A percentile compares a stretch with the other conserved stretches of the same genome.
phyloP scores from a whole-genome alignment of 140 eudicot species.

The Senecio squalidus region DNA sequence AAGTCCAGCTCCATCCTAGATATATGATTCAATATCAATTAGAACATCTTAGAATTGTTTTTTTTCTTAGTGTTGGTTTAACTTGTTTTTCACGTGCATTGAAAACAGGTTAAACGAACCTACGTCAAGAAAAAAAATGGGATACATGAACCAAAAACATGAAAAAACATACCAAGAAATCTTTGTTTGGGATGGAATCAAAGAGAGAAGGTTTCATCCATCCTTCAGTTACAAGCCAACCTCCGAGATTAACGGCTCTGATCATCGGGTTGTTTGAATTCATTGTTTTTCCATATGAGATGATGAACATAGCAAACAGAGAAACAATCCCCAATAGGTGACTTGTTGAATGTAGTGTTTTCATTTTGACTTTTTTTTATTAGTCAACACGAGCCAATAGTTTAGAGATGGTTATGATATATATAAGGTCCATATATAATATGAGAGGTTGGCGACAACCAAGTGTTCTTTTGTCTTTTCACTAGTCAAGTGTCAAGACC shows the following conservation, averaged over 20 bases:
- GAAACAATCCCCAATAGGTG: constrained; percentile 24
- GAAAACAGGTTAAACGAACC: neutral
- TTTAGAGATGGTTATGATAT: too few relatives aligned
- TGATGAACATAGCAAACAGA: constrained; percentile 3
- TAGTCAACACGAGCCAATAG: too few relatives aligned
- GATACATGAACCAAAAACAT: neutral
- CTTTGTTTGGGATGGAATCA: constrained; percentile 71
- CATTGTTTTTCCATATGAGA: constrained; percentile 27
- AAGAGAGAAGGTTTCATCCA: constrained; percentile 88
- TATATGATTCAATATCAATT: neutral
- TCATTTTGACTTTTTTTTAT: constrained; percentile 33
- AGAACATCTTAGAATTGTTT: too few relatives aligned
- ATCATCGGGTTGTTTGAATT: constrained; percentile 24
- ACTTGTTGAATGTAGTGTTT: neutral
- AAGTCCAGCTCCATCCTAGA: constrained; percentile 58
- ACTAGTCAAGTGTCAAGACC: too few relatives aligned
- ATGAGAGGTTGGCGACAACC: too few relatives aligned
- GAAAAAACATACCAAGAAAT: constrained; percentile 48
- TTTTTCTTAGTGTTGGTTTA: too few relatives aligned
- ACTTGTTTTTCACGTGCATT: neutral
- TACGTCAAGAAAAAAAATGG: neutral
- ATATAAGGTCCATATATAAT: too few relatives aligned
- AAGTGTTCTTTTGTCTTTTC: too few relatives aligned
- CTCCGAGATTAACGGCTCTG: constrained; percentile 77
- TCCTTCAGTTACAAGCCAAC: constrained; percentile 88